Base-by-base conservation (phyloP, 2,329 filamentous ascomycete species). In the Pseudogymnoascus sp. region DNA sequence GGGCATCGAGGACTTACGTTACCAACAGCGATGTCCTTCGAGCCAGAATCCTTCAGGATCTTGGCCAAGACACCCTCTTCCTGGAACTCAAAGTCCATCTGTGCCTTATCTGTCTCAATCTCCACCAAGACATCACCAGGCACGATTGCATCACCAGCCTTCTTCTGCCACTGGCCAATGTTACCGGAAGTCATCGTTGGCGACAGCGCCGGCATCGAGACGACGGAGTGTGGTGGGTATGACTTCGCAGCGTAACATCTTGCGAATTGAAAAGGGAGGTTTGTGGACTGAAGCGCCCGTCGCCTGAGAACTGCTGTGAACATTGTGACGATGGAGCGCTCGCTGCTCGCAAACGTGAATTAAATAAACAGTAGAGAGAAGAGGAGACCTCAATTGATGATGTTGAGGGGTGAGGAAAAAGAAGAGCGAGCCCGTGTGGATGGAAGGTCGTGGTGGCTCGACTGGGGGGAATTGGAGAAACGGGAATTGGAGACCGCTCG, bases 21-120 rank as follows among this genome's bases (percentile, higher is more conserved):
- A 76, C 94, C 94, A 71, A 99, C 92, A 31, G 93, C 76, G 65
- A 99, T 81, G 75, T 99, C 94, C 82, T 97, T 99, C 77, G 88
- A 88, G 68, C 95, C 95, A 64, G 88, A 87, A 52, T 96, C 89
- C 80, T 92, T 94, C 73, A 99, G 81, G 67, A 97, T 84, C 84
- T 96, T 96, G 72, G 94, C 93, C 69, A 99, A 83, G 64, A 96
- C 84, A 81, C 93, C 94, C 75, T 97, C 94, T 73, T 99, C 94
- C 79, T 99, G 94, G 79, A 96, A 97, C 79, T 99, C 94, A 76
- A 99, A 97, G 81, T 99, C 94, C 94, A 99, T 99, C 81, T 97
- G 94, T 67, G 94, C 94, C 84, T 99, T 99, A 79, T 99, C 94
- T 71, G 94, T 99, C 84, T 99, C 94, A 72, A 97, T 96, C 82